phyloP scores from a whole-genome alignment of 495 filamentous ascomycete genomes.

The Poronia punctata region DNA sequence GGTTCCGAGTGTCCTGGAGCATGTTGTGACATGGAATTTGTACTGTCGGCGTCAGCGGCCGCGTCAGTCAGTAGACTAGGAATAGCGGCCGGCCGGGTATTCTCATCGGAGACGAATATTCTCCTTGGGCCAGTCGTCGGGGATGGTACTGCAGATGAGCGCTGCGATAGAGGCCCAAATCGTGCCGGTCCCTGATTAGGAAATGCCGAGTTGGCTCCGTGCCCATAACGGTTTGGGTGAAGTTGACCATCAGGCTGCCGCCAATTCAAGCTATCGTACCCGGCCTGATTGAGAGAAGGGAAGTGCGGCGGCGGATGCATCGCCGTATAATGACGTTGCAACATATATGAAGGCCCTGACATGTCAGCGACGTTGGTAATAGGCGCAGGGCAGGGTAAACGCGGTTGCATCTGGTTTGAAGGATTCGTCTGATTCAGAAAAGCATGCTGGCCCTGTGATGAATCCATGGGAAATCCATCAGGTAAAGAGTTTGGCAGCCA shows the following conservation, averaged over 20 bases:
- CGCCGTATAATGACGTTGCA: too few relatives aligned
- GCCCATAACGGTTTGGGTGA: neutral
- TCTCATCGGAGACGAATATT: neutral
- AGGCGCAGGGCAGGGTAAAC: too few relatives aligned
- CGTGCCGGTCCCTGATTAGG: neutral
- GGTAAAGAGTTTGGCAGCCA: too few relatives aligned
- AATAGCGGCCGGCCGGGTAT: neutral
- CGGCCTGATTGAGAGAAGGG: neutral
- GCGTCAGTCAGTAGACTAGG: too few relatives aligned
- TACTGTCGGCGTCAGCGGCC: neutral
- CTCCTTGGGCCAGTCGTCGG: neutral
- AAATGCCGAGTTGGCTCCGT: slow-evolving; percentile 1
- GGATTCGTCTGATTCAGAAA: too few relatives aligned
- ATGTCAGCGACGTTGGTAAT: too few relatives aligned
- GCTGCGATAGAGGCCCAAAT: neutral
- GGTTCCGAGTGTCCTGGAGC: slow-evolving; percentile 4
- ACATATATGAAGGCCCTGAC: too few relatives aligned
- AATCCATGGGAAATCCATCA: too few relatives aligned
- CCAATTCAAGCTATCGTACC: slow-evolving; percentile 1
- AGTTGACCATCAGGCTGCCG: neutral
- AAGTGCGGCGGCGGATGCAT: slow-evolving; percentile 8
- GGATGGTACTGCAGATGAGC: neutral
- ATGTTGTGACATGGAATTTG: neutral
- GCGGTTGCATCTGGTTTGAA: too few relatives aligned
- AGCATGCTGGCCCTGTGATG: neutral